Percentiles rank a stretch among this genome's conserved stretches.
These are phyloP conservation scores for Ogataea zsoltii DNA, from an alignment of 805 yeast genomes.

Conservation along the genomic window DNA sequence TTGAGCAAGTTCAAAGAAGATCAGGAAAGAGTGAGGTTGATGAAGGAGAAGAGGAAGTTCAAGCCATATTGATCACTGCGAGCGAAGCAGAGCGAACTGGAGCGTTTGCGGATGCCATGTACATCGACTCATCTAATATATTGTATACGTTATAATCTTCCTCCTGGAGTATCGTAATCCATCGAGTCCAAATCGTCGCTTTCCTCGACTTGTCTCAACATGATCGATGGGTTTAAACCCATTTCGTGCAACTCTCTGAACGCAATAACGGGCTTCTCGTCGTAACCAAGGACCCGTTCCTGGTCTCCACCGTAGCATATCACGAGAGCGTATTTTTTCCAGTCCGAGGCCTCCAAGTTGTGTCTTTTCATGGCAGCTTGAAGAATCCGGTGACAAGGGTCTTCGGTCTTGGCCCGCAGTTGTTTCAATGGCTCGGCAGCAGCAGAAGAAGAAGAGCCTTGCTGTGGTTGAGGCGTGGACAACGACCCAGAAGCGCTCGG, in stretches of 20 bases:
- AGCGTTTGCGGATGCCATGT: too few relatives aligned
- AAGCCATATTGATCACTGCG: conserved; percentile 62
- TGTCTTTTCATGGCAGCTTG: conserved; percentile 89
- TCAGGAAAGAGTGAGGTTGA: conserved; percentile 76
- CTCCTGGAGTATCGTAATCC: conserved; percentile 42
- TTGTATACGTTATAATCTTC: conserved; percentile 32
- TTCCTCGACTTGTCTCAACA: conserved; percentile 82
- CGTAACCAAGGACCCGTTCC: conserved; percentile 77
- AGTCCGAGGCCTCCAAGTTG: conserved; percentile 71
- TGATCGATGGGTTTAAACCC: conserved; percentile 87
- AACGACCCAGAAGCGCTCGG: conserved; percentile 5
- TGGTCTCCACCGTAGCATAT: conserved; percentile 91
- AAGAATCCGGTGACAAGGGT: conserved; percentile 83
- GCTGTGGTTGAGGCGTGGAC: not conserved
- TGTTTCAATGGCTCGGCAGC: conserved; percentile 73
- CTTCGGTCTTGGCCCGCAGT: conserved; percentile 82
- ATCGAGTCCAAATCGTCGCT: conserved; percentile 30
- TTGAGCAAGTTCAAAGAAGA: conserved; percentile 84
- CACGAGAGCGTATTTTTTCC: conserved; percentile 86
- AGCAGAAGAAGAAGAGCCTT: conserved; percentile 4
- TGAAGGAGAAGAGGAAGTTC: conserved; percentile 81
- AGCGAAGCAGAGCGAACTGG: too few relatives aligned
- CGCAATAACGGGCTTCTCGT: conserved; percentile 85
- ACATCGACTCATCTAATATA: not conserved
- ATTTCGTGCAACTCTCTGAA: conserved; percentile 82